Base-by-base conservation (phyloP, 2,329 filamentous ascomycete genomes). In the Colletotrichum gloeosporioides region DNA sequence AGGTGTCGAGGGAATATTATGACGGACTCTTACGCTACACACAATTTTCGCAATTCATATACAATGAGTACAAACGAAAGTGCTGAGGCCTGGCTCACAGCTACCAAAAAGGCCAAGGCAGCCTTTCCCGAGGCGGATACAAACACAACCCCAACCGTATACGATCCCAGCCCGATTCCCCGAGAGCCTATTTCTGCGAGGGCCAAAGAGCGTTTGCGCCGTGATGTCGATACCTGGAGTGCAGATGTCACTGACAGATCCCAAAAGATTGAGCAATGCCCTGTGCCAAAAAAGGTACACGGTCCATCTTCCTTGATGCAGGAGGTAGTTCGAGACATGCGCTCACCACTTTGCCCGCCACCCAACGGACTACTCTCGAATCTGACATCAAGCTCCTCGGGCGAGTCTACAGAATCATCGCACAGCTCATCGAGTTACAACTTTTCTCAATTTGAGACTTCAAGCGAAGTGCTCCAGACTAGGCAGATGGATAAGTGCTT, bases 301-400 rank as follows among this genome's bases (percentile, higher is more conserved):
- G 10, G 44, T 22, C 1, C 44, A 22, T 53, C 10, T 49, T 0
- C 44, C 44, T 49, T 22, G 1, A 53, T 53, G 44, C 44, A 2
- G 1, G n/a, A 53, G 44, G 44, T 53, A 22, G 12, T 53, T 53
- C 44, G 3, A 53, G 44, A 22, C 10, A 22, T 53, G 10, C 44
- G n/a, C n/a, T 53, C 44, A 4, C 10, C n/a, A 22, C 44, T 53
- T 22, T 53, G n/a, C 44, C 44, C 44, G 44, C 44, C 44, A 22
- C n/a, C n/a, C n/a, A n/a, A n/a, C 10, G n/a, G 1, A 3, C 44
- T 49, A 1, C 44, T 2, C 1, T 12, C 18, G 9, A n/a, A 6
- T n/a, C 1, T 6, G 39, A 49, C 39, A 1, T 8, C n/a, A 53
- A 22, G 1, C n/a, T 22, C 44, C 10, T 53, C n/a, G 0, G n/a